Evolutionary conservation across 169 alveolate species (phyloP).

Genomic region (Theileria parva): DNA sequence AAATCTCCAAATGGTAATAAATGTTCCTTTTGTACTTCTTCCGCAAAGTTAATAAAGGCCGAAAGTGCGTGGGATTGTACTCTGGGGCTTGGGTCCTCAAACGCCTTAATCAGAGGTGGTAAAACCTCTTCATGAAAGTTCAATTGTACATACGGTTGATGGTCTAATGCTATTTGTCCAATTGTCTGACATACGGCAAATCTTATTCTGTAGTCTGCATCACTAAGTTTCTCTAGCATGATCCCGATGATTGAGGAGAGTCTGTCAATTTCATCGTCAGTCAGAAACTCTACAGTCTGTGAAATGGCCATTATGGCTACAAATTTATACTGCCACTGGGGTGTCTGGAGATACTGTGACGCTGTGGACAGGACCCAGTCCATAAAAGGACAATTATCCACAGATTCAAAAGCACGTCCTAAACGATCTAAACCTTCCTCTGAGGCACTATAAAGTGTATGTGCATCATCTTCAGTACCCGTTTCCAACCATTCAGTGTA

Average conservation of each 20-base stretch:
- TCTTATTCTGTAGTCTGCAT: constrained; percentile 85
- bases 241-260: constrained; percentile 78
- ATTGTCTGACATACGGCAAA: constrained; percentile 91
- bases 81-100: constrained; percentile 81
- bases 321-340: constrained; percentile 83
- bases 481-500: constrained; percentile 83
- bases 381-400: constrained; percentile 78
- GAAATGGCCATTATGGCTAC: constrained; percentile 87
- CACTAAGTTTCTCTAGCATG: constrained; percentile 78
- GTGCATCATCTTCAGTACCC: constrained; percentile 79
- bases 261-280: constrained; percentile 83
- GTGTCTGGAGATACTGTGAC: constrained; percentile 75
- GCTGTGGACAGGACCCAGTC: constrained; percentile 75
- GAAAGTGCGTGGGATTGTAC: constrained; percentile 90
- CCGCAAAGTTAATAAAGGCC: constrained; percentile 89
- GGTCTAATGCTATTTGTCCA: constrained; percentile 89
- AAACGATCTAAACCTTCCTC: constrained; percentile 84
- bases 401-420: constrained; percentile 78
- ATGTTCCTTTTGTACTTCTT: constrained; percentile 83
- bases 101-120: constrained; percentile 79
- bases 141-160: constrained; percentile 87
- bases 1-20: constrained; percentile 80
- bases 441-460: constrained; percentile 81
- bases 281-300: constrained; percentile 82
- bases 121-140: constrained; percentile 70